Evolutionary conservation across 768 basidiomycete species (phyloP).

Genomic region (Ramaria rubella): DNA sequence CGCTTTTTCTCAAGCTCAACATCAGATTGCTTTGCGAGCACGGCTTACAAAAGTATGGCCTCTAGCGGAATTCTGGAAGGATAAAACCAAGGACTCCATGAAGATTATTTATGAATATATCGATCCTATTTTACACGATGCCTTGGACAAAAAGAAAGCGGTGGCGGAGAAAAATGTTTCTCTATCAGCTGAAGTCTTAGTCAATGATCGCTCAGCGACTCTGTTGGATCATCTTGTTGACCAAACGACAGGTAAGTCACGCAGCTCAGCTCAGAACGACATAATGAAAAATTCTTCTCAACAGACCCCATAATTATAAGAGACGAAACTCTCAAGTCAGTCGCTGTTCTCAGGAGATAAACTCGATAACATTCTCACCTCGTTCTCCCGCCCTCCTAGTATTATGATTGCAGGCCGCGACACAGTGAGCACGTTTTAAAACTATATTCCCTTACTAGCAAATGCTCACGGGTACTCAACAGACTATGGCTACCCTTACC

Average conservation of each 20-base stretch:
- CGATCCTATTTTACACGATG: slow-evolving; percentile 34
- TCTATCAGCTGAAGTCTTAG: not conserved
- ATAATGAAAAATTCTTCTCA: not conserved
- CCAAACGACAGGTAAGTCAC: slow-evolving; percentile 30
- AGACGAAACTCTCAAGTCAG: slow-evolving; percentile 16
- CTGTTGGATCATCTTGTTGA: slow-evolving; percentile 36
- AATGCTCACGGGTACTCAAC: not conserved
- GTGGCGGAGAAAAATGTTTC: not conserved
- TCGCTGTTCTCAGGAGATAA: not conserved
- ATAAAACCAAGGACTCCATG: slow-evolving; percentile 30
- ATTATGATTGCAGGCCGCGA: slow-evolving; percentile 21
- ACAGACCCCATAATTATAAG: slow-evolving; percentile 10
- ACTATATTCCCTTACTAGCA: slow-evolving; percentile 1
- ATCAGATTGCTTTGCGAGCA: slow-evolving; percentile 22
- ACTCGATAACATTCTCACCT: not conserved
- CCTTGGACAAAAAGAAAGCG: slow-evolving; percentile 18
- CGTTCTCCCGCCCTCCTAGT: not conserved
- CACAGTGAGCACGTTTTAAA: slow-evolving; percentile 13
- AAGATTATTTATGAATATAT: slow-evolving; percentile 32
- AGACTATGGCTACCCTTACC: slow-evolving; percentile 30
- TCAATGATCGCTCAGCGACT: slow-evolving; percentile 16
- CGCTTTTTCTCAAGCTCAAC: slow-evolving; percentile 30
- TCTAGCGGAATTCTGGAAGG: slow-evolving; percentile 30
- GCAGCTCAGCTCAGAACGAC: not conserved
- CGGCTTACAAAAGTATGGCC: slow-evolving; percentile 35